Evolutionary conservation across 768 basidiomycete genomes (phyloP).

Genomic region (Phylloporus arenicola): DNA sequence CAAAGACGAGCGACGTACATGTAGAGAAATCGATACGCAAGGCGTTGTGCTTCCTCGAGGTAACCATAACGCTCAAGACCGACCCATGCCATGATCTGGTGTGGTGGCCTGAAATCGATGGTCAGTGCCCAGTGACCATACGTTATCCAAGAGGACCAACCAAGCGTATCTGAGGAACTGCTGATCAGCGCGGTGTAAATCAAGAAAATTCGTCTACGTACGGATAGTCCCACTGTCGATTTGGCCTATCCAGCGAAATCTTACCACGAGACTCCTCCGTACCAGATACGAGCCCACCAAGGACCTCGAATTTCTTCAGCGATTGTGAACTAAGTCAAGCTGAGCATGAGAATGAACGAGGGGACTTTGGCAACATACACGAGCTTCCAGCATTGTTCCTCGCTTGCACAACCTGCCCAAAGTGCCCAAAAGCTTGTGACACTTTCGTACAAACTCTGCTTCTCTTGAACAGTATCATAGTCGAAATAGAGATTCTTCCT

Average conservation of each 20-base stretch:
- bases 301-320: constrained; percentile 91
- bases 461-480: constrained; percentile 88
- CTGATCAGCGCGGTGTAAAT: constrained; percentile 5
- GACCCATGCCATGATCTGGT: constrained; percentile 99
- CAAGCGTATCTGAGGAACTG: constrained; percentile 56
- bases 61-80: constrained; percentile 96
- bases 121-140: constrained; percentile 7
- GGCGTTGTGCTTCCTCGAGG: constrained; percentile 84
- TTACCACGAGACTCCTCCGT: constrained; percentile 95
- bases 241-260: constrained; percentile 92
- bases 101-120: constrained; percentile 65
- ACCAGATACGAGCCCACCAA: constrained; percentile 92
- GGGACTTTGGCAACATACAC: constrained; percentile 54
- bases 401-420: constrained; percentile 97
- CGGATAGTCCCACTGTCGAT: constrained; percentile 99
- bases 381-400: constrained; percentile 89
- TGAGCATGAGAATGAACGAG: constrained; percentile 14
- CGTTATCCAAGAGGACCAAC: constrained; percentile 27
- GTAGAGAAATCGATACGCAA: constrained; percentile 96
- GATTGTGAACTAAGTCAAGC: constrained; percentile 59
- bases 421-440: constrained; percentile 96
- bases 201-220: constrained; percentile 38
- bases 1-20: constrained; percentile 76
- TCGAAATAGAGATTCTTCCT: constrained; percentile 92
- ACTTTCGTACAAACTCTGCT: constrained; percentile 91